These are phyloP conservation scores for Adansonia grandidieri DNA, from an alignment of 441 rosid species.

Conservation along the genomic window DNA sequence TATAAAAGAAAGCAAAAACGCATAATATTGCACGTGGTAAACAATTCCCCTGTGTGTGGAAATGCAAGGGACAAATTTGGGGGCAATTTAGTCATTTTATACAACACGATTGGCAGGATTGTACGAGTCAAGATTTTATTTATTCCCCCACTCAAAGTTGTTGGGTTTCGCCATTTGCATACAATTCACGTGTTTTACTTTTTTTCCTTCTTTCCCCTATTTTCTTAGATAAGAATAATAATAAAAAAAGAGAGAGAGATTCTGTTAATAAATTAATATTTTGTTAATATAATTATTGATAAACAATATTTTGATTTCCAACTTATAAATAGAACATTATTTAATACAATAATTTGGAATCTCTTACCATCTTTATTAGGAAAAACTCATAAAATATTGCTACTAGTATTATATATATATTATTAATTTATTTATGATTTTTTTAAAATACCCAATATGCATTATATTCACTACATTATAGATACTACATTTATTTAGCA, in stretches of 20 bases:
- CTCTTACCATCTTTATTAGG: too few species aligned
- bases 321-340: too few species aligned
- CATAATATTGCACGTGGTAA: conserved; percentile 27
- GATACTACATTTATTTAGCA: too few species aligned
- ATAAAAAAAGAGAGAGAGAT: not conserved
- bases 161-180: not conserved
- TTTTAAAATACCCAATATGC: too few species aligned
- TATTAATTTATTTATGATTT: too few species aligned
- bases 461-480: too few species aligned
- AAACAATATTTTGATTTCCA: too few species aligned
- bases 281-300: too few species aligned
- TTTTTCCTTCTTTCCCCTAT: not conserved
- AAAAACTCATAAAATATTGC: too few species aligned
- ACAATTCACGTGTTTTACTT: not conserved
- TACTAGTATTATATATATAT: too few species aligned
- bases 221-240: not conserved
- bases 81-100: not conserved
- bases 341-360: too few species aligned
- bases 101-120: not conserved
- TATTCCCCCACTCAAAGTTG: not conserved
- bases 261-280: not conserved
- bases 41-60: not conserved
- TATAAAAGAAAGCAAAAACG: not conserved
- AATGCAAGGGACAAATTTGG: too few species aligned
- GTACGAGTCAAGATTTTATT: not conserved